Evolutionary conservation across 2,329 filamentous ascomycete genomes (phyloP).

Genomic region (Ceratocystis alfenasii): DNA sequence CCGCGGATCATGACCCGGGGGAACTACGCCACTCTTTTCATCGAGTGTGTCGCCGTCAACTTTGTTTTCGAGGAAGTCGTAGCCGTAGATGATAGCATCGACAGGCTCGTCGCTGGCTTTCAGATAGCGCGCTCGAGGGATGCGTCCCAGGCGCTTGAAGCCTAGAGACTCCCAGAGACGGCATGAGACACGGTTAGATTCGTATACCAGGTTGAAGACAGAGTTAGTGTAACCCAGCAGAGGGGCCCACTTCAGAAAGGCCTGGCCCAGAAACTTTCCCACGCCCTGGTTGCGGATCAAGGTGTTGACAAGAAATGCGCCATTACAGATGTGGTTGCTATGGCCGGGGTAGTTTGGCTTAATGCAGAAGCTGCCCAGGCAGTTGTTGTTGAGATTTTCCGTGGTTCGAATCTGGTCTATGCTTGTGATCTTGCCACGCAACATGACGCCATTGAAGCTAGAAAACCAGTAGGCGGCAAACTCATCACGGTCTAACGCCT

Average conservation of each 20-base stretch:
- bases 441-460: slow-evolving; percentile 79
- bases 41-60: slow-evolving; percentile 28
- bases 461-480: slow-evolving; percentile 85
- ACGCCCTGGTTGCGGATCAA: slow-evolving; percentile 62
- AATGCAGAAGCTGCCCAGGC: slow-evolving; percentile 84
- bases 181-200: slow-evolving; percentile 82
- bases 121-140: slow-evolving; percentile 59
- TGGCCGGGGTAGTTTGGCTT: slow-evolving; percentile 87
- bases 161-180: slow-evolving; percentile 85
- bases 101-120: slow-evolving; percentile 56
- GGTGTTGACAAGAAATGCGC: slow-evolving; percentile 63
- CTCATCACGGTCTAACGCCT: slow-evolving; percentile 57
- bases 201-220: slow-evolving; percentile 89
- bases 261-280: slow-evolving; percentile 62
- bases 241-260: slow-evolving; percentile 66
- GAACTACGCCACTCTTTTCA: slow-evolving; percentile 20
- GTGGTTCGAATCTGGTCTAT: slow-evolving; percentile 31
- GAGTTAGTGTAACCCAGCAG: slow-evolving; percentile 81
- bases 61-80: slow-evolving; percentile 42
- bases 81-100: slow-evolving; percentile 68
- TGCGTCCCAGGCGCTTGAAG: slow-evolving; percentile 81
- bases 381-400: slow-evolving; percentile 69
- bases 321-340: slow-evolving; percentile 85
- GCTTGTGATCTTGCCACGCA: slow-evolving; percentile 60
- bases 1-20: slow-evolving; percentile 54